Base-by-base conservation (phyloP, 108 stramenopile species). In the Cyclotella baltica region DNA sequence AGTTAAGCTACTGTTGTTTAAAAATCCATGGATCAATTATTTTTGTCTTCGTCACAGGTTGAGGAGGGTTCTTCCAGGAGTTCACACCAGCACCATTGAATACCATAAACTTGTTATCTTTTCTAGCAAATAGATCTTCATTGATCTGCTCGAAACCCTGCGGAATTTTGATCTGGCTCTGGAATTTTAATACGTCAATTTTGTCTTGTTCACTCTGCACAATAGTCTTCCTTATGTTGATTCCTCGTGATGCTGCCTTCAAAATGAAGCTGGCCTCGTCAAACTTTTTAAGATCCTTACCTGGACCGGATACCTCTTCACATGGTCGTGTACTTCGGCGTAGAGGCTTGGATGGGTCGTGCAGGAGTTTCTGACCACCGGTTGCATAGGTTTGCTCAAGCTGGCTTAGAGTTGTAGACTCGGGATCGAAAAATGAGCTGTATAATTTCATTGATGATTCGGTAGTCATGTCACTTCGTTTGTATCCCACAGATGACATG, bases 61-160 rank as follows among this genome's bases (percentile, higher is more conserved):
- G 70, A 50, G 74, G 74, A 31, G 81, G 70, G 30, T 47, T 64
- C 38, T 72, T 77, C 94, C 94, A 96, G 13, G 87, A 84, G 43
- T 89, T 87, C 18, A 92, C 89, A 36, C 90, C 93, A 16, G 89
- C 85, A n/a, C 88, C 93, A 83, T 96, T 96, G 80, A 96, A 94
- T 13, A 96, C 93, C 87, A 96, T 90, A 69, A 92, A 96, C 70
- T 91, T 92, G 80, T 96, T 96, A 33, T 94, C 92, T 72, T 90
- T 95, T 13, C 91, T 67, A 18, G 93, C 89, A 36, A 86, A 96
- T 16, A 95, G 87, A 53, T 92, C 93, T 52, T 93, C 92, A 47
- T 94, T 93, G 53, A 93, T 93, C 77, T 94, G 92, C 63, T 93
- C 93, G 85, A 93, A 95, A 19, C 88, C 92, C 16, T 71, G 66